Base-by-base conservation (phyloP, 495 filamentous ascomycete genomes). In the Tuber aestivum region DNA sequence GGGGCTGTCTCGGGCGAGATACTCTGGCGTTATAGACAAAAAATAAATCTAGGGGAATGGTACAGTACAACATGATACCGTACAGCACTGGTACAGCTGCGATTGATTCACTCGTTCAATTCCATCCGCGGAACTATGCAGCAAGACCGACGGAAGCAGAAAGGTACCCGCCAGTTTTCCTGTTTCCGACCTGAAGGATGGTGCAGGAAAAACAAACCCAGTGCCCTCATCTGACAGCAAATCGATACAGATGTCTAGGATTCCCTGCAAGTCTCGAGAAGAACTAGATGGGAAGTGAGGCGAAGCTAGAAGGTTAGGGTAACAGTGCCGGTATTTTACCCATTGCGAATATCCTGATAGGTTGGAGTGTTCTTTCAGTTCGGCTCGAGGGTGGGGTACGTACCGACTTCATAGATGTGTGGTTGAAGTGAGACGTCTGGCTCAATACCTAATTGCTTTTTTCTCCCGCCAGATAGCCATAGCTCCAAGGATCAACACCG, bases 121-220 rank as follows among this genome's bases (percentile, higher is more conserved):
- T 12, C 56, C 73, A 75, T 74, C 78, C 73, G 65, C 77, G 56
- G 78, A 79, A 79, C 42, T 73, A 76, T 79, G 77, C 78, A 75
- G 44, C 70, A 72, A 65, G 70, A 73, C 74, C 70, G 41, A 77
- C 73, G 20, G 69, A 76, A 79, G n/a, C 69, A 78, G 74, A 77
- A 74, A 79, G 76, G 70, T 79, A 70, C 61, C 45, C 68, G 56
- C 56, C 44, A 61, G 75, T 71, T 70, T 79, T 70, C 18, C 72
- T 70, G 56, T 35, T 79, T 79, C 41, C 72, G 48, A 79, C n/a
- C 20, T 70, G 42, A 75, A 65, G 56, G 35, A 61, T 72, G 14
- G 72, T 78, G 61, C 74, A 20, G 44, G 65, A 69, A 41, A 71
- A 76, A 61, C 74, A 50, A 77, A 61, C 71, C 76, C 76, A 32